A percentile compares a stretch with the other conserved stretches of the same genome.
Evolutionary conservation across 371 early-diverging fungal genomes (phyloP).

Genomic region (Mucor irregularis): DNA sequence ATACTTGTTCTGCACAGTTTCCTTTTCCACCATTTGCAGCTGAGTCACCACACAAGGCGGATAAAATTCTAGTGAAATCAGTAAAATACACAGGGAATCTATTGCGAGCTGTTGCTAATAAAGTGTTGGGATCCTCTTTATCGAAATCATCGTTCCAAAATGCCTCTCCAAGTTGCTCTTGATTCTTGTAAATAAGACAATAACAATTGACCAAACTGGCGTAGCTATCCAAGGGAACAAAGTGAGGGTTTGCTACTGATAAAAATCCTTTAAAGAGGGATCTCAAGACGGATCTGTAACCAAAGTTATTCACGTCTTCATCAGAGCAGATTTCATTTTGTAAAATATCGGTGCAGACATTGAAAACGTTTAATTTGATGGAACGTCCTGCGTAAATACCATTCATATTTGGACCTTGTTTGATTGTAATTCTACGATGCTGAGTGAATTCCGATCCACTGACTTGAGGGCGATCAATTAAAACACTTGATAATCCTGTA

Average conservation of each 20-base stretch:
- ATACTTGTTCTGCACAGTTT: constrained; percentile 22
- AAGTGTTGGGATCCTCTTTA: constrained; percentile 11
- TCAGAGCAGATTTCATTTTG: constrained; percentile 28
- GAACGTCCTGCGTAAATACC: constrained; percentile 35
- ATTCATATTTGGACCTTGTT: constrained; percentile 23
- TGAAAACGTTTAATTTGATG: constrained; percentile 36
- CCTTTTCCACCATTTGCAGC: constrained; percentile 4
- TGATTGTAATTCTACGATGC: constrained; percentile 10
- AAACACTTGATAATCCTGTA: background rate
- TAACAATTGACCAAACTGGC: constrained; percentile 22
- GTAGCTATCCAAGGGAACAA: constrained; percentile 32
- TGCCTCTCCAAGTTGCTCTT: constrained; percentile 24
- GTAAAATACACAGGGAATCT: constrained; percentile 38
- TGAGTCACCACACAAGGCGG: constrained; percentile 24
- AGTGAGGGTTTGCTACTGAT: constrained; percentile 26
- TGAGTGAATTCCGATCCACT: constrained; percentile 4
- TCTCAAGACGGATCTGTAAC: constrained; percentile 27
- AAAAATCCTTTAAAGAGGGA: constrained; percentile 32
- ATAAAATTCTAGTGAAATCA: constrained; percentile 27
- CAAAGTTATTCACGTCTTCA: constrained; percentile 32
- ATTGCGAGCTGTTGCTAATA: constrained; percentile 26
- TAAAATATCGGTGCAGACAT: constrained; percentile 11
- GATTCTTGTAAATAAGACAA: constrained; percentile 25
- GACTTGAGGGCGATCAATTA: constrained; percentile 21
- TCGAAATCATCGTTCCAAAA: constrained; percentile 37